Evolutionary conservation across 140 eudicot genomes (phyloP).

Genomic region (Artemisia princeps): DNA sequence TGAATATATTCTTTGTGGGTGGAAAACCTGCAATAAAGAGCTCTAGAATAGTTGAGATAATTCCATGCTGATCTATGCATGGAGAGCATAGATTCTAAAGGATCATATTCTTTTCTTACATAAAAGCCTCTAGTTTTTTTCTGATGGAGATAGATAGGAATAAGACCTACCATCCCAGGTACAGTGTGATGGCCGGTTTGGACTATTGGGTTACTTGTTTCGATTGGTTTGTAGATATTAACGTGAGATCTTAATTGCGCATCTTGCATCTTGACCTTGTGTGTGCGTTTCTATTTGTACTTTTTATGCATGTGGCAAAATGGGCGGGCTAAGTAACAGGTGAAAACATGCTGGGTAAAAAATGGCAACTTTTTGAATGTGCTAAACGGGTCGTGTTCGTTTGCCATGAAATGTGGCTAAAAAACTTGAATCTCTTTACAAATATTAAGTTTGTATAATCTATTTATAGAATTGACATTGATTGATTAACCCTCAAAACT

Average conservation of each 20-base stretch:
- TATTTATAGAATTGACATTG: too few relatives aligned
- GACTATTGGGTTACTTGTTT: not conserved
- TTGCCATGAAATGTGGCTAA: too few relatives aligned
- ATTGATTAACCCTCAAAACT: too few relatives aligned
- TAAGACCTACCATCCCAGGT: slow-evolving; percentile 10
- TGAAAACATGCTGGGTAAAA: not conserved
- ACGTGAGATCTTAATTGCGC: too few relatives aligned
- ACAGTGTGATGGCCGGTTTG: not conserved
- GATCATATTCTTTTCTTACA: slow-evolving; percentile 24
- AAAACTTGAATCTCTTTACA: too few relatives aligned
- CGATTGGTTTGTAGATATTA: not conserved
- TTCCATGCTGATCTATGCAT: slow-evolving; percentile 8
- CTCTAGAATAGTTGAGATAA: slow-evolving; percentile 11
- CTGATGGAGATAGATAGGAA: slow-evolving; percentile 1
- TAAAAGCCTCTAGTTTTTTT: slow-evolving; percentile 21
- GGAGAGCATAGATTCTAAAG: slow-evolving; percentile 27
- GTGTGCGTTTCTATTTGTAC: too few relatives aligned
- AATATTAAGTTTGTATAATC: too few relatives aligned
- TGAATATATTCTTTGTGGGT: slow-evolving; percentile 30
- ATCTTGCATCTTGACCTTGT: too few relatives aligned
- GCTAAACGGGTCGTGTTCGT: too few relatives aligned
- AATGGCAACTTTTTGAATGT: not conserved
- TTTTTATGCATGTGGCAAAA: too few relatives aligned
- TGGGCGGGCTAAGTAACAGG: not conserved
- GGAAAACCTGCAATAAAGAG: slow-evolving; percentile 19